A percentile compares a stretch with the other conserved stretches of the same genome.
phyloP scores from a whole-genome alignment of 345 rosid species.

The Linum usitatissimum region DNA sequence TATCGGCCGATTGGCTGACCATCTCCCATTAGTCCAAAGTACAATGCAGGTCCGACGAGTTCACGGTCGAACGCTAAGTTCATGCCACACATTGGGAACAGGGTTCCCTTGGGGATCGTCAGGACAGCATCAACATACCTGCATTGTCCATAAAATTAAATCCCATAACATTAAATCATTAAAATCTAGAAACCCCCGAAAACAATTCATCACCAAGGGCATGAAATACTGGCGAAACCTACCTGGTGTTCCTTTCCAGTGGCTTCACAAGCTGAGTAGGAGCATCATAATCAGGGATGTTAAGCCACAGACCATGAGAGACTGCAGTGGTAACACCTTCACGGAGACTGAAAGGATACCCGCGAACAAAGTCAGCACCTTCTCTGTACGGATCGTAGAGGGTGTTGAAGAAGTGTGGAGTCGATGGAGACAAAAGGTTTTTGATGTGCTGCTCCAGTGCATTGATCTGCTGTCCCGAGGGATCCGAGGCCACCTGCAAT shows the following conservation, averaged over 20 bases:
- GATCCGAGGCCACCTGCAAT: background rate
- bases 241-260: background rate
- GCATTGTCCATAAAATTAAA: background rate
- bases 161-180: no score
- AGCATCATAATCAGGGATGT: background rate
- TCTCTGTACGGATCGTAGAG: background rate
- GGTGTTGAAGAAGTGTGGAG: background rate
- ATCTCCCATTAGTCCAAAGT: background rate
- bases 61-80: background rate
- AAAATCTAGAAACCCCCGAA: no score
- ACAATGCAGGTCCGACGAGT: background rate
- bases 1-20: background rate
- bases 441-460: background rate
- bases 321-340: background rate
- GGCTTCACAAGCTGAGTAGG: background rate
- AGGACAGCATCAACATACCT: background rate
- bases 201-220: background rate
- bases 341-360: background rate
- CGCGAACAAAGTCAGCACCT: background rate
- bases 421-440: background rate
- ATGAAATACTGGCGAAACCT: background rate
- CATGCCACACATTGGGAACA: background rate
- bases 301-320: background rate
- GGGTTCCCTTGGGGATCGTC: background rate
- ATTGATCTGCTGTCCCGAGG: background rate